A percentile compares a stretch with the other conserved stretches of the same genome.
Conservation (phyloP, 257 asterid species). For the Solanum pennellii region DNA sequence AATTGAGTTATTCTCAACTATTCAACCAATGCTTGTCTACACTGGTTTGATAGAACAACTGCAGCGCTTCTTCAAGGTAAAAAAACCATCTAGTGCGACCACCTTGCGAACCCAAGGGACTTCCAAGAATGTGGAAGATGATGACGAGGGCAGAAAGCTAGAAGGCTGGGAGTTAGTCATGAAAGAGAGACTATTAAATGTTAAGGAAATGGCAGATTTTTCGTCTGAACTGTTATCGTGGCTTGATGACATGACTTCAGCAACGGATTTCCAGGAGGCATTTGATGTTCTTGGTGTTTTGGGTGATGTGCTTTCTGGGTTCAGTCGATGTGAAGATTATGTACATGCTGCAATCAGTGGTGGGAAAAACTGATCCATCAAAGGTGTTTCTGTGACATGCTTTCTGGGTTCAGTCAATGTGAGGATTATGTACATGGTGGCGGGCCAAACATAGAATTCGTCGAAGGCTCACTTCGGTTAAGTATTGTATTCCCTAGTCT, state of each 20-base stretch:
- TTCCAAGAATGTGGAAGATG: slow-evolving; percentile 25
- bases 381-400: slow-evolving; percentile 35
- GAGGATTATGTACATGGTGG: slow-evolving; percentile 68
- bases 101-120: slow-evolving; percentile 4
- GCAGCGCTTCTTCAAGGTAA: slow-evolving; percentile 68
- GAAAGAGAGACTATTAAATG: slow-evolving; percentile 65
- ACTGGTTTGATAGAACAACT: slow-evolving; percentile 91
- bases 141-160: slow-evolving; percentile 41
- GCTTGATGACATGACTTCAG: slow-evolving; percentile 74
- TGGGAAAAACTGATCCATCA: slow-evolving; percentile 33
- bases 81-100: slow-evolving; percentile 19
- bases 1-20: slow-evolving; percentile 42
- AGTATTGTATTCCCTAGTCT: slow-evolving; percentile 39
- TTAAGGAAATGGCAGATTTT: slow-evolving; percentile 73
- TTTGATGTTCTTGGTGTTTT: slow-evolving; percentile 67
- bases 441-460: slow-evolving; percentile 28
- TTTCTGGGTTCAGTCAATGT: slow-evolving; percentile 39
- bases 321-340: slow-evolving; percentile 62
- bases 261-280: slow-evolving; percentile 76
- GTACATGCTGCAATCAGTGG: slow-evolving; percentile 57
- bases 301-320: slow-evolving; percentile 59
- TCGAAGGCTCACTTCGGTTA: background rate
- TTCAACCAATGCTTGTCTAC: slow-evolving; percentile 93
- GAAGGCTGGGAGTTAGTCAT: slow-evolving; percentile 81
- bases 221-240: slow-evolving; percentile 77